Evolutionary conservation across 805 yeast genomes (phyloP).

Genomic region (Teunomyces kruisii): DNA sequence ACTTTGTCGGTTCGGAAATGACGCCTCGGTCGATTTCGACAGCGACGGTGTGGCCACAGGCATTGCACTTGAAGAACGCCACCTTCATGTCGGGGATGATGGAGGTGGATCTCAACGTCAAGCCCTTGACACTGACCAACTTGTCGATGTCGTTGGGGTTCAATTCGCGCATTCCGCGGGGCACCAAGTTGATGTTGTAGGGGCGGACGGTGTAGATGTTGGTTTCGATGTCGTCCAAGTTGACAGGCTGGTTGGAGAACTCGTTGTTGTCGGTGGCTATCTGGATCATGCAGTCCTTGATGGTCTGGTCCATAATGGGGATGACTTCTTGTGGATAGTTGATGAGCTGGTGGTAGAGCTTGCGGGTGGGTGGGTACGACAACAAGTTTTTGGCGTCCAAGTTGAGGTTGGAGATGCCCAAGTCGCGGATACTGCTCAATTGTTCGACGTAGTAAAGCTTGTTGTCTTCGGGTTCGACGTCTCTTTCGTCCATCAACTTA

Average conservation of each 20-base stretch:
- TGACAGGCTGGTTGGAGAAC: slow-evolving; percentile 26
- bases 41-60: slow-evolving; percentile 88
- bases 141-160: slow-evolving; percentile 58
- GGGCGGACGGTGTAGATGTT: slow-evolving; percentile 87
- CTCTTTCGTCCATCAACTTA: slow-evolving; percentile 42
- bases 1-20: slow-evolving; percentile 87
- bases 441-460: slow-evolving; percentile 70
- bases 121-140: slow-evolving; percentile 85
- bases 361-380: slow-evolving; percentile 72
- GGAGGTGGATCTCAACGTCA: slow-evolving; percentile 84
- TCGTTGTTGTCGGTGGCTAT: slow-evolving; percentile 51
- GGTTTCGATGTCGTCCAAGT: slow-evolving; percentile 72
- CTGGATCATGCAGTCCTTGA: slow-evolving; percentile 85
- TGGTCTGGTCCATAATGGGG: slow-evolving; percentile 96
- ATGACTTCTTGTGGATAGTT: slow-evolving; percentile 96
- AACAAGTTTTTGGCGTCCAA: slow-evolving; percentile 79
- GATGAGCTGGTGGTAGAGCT: slow-evolving; percentile 79
- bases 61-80: slow-evolving; percentile 92
- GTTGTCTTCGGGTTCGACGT: slow-evolving; percentile 57
- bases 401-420: slow-evolving; percentile 81
- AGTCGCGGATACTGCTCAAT: slow-evolving; percentile 68
- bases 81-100: slow-evolving; percentile 97
- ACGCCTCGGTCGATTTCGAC: slow-evolving; percentile 94
- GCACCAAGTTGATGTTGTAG: slow-evolving; percentile 65
- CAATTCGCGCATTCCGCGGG: slow-evolving; percentile 21